These are phyloP conservation scores for Teratosphaeria zuluensis DNA, from an alignment of 2,329 filamentous ascomycete genomes.

Conservation along the genomic window DNA sequence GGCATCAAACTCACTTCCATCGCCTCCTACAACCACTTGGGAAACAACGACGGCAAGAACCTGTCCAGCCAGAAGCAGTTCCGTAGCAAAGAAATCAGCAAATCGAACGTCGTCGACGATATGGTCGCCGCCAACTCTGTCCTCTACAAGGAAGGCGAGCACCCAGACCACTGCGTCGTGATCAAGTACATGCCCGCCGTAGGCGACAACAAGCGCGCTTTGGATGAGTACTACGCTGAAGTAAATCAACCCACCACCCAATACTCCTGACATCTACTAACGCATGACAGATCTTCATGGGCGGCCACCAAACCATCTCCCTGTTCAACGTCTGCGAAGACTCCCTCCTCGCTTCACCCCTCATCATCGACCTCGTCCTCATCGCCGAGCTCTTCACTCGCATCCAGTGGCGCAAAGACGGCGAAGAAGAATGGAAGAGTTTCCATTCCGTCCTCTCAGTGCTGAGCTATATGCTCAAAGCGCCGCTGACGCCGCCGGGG, in stretches of 20 bases:
- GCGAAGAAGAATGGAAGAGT: slow-evolving; percentile 65
- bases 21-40: slow-evolving; percentile 97
- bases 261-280: neutral
- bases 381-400: slow-evolving; percentile 97
- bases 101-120: slow-evolving; percentile 98
- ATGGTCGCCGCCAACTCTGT: slow-evolving; percentile 96
- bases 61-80: slow-evolving; percentile 95
- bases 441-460: slow-evolving; percentile 97
- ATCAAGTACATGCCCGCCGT: slow-evolving; percentile 99
- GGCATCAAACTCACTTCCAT: slow-evolving; percentile 98
- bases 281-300: slow-evolving; percentile 67
- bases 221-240: slow-evolving; percentile 98
- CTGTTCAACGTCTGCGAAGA: slow-evolving; percentile 99
- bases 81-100: slow-evolving; percentile 98
- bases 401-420: slow-evolving; percentile 69
- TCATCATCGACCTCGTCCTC: slow-evolving; percentile 94
- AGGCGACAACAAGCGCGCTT: slow-evolving; percentile 95
- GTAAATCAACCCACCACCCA: neutral
- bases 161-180: slow-evolving; percentile 95
- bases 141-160: slow-evolving; percentile 83
- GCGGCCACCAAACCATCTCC: slow-evolving; percentile 95
- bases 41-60: slow-evolving; percentile 99
- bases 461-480: slow-evolving; percentile 98
- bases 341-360: slow-evolving; percentile 84
- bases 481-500: slow-evolving; percentile 84